These are phyloP conservation scores for Thielaviopsis punctulata DNA, from an alignment of 2,329 filamentous ascomycete genomes.

Conservation along the genomic window DNA sequence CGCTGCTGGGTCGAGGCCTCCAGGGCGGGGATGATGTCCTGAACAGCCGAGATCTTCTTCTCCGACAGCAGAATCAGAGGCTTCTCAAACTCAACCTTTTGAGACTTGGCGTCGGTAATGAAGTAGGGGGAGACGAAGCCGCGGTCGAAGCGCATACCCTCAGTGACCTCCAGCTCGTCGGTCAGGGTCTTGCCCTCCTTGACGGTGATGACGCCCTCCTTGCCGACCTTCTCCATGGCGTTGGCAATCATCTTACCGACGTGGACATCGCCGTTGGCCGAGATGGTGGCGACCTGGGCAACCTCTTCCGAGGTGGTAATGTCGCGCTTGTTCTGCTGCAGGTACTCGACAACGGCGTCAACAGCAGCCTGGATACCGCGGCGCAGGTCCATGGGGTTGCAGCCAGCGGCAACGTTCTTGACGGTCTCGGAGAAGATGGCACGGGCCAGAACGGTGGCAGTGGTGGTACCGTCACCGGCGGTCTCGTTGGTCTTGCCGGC, in stretches of 20 bases:
- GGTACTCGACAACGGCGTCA: conserved; percentile 81
- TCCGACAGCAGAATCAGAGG: conserved; percentile 94
- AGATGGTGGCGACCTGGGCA: conserved; percentile 95
- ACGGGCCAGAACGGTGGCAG: conserved; percentile 87
- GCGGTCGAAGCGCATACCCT: conserved; percentile 99
- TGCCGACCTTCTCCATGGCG: conserved; percentile 99
- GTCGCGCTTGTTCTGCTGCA: conserved; percentile 91
- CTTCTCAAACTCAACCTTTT: conserved; percentile 99
- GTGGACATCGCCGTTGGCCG: conserved; percentile 89
- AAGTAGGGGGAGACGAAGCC: conserved; percentile 98
- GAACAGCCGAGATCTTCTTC: conserved; percentile 99
- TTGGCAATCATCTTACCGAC: conserved; percentile 91
- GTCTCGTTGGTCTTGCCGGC: conserved; percentile 99
- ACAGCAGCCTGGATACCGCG: conserved; percentile 94
- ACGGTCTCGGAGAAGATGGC: conserved; percentile 99
- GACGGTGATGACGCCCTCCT: conserved; percentile 99
- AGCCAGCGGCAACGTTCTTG: conserved; percentile 98
- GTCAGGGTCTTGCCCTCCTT: conserved; percentile 99
- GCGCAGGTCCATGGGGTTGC: conserved; percentile 98
- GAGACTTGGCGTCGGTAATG: conserved; percentile 96
- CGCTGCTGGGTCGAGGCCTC: conserved; percentile 93
- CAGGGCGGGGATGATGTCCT: conserved; percentile 95
- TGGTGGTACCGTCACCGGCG: conserved; percentile 96
- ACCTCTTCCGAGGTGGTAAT: conserved; percentile 97
- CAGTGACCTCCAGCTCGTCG: conserved; percentile 95